Evolutionary conservation across 2,329 filamentous ascomycete genomes (phyloP).

Genomic region (Aspergillus sclerotialis): DNA sequence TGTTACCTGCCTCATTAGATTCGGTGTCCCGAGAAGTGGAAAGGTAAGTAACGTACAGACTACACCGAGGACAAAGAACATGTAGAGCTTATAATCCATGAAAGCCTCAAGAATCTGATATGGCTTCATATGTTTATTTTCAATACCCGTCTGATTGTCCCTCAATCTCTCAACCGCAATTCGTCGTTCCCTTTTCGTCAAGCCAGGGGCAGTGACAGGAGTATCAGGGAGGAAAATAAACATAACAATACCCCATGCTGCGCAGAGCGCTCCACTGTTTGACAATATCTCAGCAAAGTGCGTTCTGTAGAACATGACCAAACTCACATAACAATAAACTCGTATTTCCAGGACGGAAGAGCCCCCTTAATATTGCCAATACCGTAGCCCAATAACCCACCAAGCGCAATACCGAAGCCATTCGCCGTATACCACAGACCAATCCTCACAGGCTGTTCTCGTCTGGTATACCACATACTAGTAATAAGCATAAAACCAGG

Average conservation of each 20-base stretch:
- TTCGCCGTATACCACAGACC: slow-evolving; percentile 55
- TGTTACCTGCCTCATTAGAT: slow-evolving; percentile 41
- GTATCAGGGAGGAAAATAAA: slow-evolving; percentile 52
- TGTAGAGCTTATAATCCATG: slow-evolving; percentile 52
- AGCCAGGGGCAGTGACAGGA: slow-evolving; percentile 48
- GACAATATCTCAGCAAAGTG: neutral
- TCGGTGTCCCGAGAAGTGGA: too few species aligned
- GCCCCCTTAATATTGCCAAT: slow-evolving; percentile 54
- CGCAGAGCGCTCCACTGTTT: slow-evolving; percentile 45
- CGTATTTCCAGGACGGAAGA: slow-evolving; percentile 58
- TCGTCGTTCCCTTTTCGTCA: slow-evolving; percentile 46
- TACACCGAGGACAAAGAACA: slow-evolving; percentile 48
- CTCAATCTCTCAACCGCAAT: slow-evolving; percentile 50
- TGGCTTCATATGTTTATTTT: slow-evolving; percentile 50
- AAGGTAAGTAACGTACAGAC: slow-evolving; percentile 26
- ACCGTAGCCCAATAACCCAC: slow-evolving; percentile 51
- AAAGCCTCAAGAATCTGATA: slow-evolving; percentile 52
- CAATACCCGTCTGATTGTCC: slow-evolving; percentile 53
- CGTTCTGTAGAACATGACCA: neutral
- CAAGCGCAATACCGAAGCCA: slow-evolving; percentile 53
- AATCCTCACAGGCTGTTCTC: slow-evolving; percentile 56
- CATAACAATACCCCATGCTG: slow-evolving; percentile 54
- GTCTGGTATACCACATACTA: slow-evolving; percentile 58
- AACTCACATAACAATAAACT: slow-evolving; percentile 56
- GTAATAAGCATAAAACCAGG: slow-evolving; percentile 60